Base-by-base conservation (phyloP, 108 stramenopile genomes). In the Fragilaria crotonensis region DNA sequence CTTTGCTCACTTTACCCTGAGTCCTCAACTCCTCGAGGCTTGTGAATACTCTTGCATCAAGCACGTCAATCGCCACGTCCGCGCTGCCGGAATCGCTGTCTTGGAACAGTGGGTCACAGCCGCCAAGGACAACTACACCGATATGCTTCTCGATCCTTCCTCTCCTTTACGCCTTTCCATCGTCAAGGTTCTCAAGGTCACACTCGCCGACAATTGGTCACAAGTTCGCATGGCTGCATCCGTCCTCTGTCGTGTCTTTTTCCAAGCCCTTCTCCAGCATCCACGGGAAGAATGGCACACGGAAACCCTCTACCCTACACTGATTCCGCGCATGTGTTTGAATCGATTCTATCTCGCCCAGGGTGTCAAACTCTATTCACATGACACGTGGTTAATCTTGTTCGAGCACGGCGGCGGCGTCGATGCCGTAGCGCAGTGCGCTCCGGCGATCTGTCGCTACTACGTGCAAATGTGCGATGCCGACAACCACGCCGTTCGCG, bases 341-440 rank as follows among this genome's bases (percentile, higher is more conserved):
- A 98, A 98, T 79, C 90, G 97, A 53, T 96, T 96, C 54, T 98
- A 98, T 54, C 73, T 96, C 49, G 95, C 97, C 0, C 94, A 96
- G 64, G 95, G 95, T 20, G 97, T 98, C 57, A 91, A 93, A 50
- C 59, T 96, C 44, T 96, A 92, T 60, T 81, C 79, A 45, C 97
- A 98, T 59, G 93, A 96, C 54, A 96, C 95, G 7, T 98, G 97
- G 97, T 41, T 80, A 2, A 63, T 91, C 49, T 90, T 96, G 54
- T 70, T 66, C 7, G 56, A 75, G 29, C 52, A 51, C 47, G 73
- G 73, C 4, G 64, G 70, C 21, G 96, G 96, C n/a, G 36, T 93
- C 30, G 70, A 67, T 5, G 66, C 73, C 19, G 94, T 97, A 54
- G 89, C 84, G 5, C 49, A 79, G 27, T 71, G 82, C 59, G 86